Evolutionary conservation across 805 yeast genomes (phyloP).

Genomic region (Ogataea siamensis): DNA sequence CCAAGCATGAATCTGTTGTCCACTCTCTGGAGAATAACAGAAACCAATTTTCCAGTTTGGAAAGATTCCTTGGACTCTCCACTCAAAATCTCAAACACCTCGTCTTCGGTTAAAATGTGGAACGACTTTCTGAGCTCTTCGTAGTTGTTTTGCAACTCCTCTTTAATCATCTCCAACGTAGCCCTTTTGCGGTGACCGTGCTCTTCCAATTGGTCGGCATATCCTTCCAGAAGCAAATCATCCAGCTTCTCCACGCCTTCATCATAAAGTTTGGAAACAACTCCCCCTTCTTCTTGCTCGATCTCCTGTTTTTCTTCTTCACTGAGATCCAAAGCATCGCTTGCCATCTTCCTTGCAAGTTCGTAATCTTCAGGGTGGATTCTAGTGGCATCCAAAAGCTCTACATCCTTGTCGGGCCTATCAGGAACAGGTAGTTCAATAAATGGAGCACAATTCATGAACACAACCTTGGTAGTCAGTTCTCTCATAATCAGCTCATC

Average conservation of each 20-base stretch:
- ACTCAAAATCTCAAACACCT: constrained; percentile 84
- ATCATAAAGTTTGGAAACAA: constrained; percentile 67
- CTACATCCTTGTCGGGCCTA: constrained; percentile 60
- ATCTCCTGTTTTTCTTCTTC: constrained; percentile 79
- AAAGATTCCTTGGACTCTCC: constrained; percentile 78
- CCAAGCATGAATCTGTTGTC: constrained; percentile 41
- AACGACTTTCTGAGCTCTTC: constrained; percentile 80
- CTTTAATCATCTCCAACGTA: constrained; percentile 78
- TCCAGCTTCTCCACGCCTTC: constrained; percentile 76
- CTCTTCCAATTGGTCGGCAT: constrained; percentile 84
- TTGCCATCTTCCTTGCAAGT: constrained; percentile 94
- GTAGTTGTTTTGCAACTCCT: constrained; percentile 82
- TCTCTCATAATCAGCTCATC: constrained; percentile 82
- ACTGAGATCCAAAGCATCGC: constrained; percentile 93
- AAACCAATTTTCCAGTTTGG: constrained; percentile 66
- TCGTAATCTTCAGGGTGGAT: constrained; percentile 98
- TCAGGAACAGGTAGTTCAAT: constrained; percentile 68
- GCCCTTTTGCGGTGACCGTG: constrained; percentile 73
- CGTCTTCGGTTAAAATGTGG: constrained; percentile 61
- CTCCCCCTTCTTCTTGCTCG: constrained; percentile 78
- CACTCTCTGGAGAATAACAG: constrained; percentile 70
- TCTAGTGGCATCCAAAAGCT: constrained; percentile 88
- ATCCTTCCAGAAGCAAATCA: constrained; percentile 84
- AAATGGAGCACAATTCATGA: constrained; percentile 91
- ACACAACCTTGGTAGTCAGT: constrained; percentile 74